Percentiles rank a stretch among this genome's conserved stretches.
Conservation (phyloP, 148 eudicot genomes). For the Rhododendron vialii region DNA sequence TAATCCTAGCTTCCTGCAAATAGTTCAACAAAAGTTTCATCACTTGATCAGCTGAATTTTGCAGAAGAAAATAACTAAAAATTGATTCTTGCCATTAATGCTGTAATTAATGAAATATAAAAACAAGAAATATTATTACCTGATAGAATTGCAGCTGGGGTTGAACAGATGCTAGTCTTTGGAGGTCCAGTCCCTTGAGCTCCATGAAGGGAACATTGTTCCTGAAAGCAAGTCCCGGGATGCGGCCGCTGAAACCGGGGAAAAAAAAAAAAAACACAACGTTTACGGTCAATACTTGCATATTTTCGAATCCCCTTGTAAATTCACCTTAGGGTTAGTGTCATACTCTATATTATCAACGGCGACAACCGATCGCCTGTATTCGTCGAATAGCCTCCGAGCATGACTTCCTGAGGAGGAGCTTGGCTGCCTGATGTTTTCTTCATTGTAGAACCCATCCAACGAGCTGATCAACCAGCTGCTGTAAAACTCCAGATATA, state of each 20-base stretch:
- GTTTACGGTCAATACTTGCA: neutral
- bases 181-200: conserved; percentile 54
- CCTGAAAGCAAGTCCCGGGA: conserved; percentile 82
- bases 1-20: conserved; percentile 80
- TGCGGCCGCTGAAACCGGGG: conserved; percentile 25
- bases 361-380: conserved; percentile 21
- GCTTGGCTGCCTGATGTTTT: conserved; percentile 23
- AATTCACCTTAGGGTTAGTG: neutral
- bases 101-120: neutral
- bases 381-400: conserved; percentile 42
- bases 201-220: conserved; percentile 37
- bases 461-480: conserved; percentile 39
- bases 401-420: conserved; percentile 40
- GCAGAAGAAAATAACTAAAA: neutral
- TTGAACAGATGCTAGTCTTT: conserved; percentile 30
- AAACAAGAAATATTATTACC: conserved; percentile 26
- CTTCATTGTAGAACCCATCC: conserved; percentile 55
- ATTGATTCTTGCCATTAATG: neutral
- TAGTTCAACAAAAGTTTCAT: neutral
- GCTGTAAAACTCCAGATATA: neutral
- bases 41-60: neutral
- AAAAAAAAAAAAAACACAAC: neutral
- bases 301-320: too few relatives aligned
- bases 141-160: conserved; percentile 63
- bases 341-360: conserved; percentile 21